Conservation (phyloP, 2,329 filamentous ascomycete species). For the Claviceps africana region DNA sequence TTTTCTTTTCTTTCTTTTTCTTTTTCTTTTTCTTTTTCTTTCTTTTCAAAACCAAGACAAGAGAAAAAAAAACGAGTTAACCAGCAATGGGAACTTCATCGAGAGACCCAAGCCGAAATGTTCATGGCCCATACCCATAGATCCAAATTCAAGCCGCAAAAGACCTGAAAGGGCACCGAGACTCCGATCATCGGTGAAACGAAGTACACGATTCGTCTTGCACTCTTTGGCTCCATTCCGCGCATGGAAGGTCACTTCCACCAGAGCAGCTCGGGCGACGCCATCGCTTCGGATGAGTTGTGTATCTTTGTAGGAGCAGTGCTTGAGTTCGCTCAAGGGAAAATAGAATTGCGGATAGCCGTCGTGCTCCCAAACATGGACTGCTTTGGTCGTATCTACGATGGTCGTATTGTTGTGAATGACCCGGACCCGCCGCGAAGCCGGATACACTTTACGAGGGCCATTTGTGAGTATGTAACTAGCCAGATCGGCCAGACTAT, state of each 20-base stretch:
- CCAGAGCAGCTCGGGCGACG: slow-evolving; percentile 15
- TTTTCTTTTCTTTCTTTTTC: no score
- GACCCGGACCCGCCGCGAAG: slow-evolving; percentile 20
- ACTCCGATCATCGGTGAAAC: slow-evolving; percentile 25
- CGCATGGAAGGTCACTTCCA: slow-evolving; percentile 17
- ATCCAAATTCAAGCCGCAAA: slow-evolving; percentile 21
- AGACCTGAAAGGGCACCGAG: slow-evolving; percentile 19
- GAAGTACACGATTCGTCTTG: slow-evolving; percentile 20
- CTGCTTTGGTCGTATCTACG: slow-evolving; percentile 23
- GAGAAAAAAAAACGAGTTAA: neutral
- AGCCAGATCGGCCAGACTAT: slow-evolving; percentile 16
- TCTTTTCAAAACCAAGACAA: no score
- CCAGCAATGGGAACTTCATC: neutral
- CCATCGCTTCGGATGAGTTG: slow-evolving; percentile 14
- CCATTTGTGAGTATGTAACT: slow-evolving; percentile 14
- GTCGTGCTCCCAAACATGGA: slow-evolving; percentile 31
- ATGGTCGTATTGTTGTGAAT: slow-evolving; percentile 19
- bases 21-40: no score
- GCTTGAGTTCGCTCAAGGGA: slow-evolving; percentile 15
- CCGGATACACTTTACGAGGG: slow-evolving; percentile 11
- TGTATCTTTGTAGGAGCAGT: slow-evolving; percentile 16
- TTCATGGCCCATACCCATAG: slow-evolving; percentile 16
- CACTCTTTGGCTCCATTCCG: slow-evolving; percentile 12
- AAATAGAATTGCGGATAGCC: slow-evolving; percentile 34
- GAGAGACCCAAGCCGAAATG: neutral